A percentile compares a stretch with the other conserved stretches of the same genome.
Evolutionary conservation across 179 eudicot genomes (phyloP).

Genomic region (Patellifolia procumbens): DNA sequence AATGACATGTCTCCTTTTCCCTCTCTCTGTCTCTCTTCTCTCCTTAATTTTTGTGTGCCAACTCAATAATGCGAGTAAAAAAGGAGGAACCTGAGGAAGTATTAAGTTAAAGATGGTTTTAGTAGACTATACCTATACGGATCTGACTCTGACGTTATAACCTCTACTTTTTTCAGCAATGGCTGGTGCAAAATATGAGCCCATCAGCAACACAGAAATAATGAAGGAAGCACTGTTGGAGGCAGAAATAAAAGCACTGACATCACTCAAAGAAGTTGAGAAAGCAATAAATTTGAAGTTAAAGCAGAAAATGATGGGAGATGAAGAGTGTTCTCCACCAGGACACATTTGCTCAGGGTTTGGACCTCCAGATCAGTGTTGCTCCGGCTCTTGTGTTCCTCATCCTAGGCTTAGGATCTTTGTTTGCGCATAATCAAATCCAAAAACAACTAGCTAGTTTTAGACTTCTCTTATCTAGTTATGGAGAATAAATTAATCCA

Average conservation of each 20-base stretch:
- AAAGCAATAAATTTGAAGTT: background rate
- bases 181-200: background rate
- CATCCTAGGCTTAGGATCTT: background rate
- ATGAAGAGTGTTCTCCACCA: background rate
- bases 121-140: too few species aligned
- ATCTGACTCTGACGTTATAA: too few species aligned
- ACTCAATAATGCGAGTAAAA: too few species aligned
- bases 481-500: too few species aligned
- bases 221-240: background rate
- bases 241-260: background rate
- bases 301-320: background rate
- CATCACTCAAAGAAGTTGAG: background rate
- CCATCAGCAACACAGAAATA: background rate
- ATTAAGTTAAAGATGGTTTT: too few species aligned
- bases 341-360: background rate
- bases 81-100: too few species aligned
- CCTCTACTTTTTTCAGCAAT: background rate
- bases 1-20: too few species aligned
- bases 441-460: too few species aligned
- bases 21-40: too few species aligned
- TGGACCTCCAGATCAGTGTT: constrained; percentile 4
- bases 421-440: background rate
- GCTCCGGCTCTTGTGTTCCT: constrained; percentile 22
- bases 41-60: too few species aligned
- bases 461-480: too few species aligned